Percentiles rank a stretch among this genome's conserved stretches.
These are phyloP conservation scores for Nicotiana undulata DNA, from an alignment of 257 asterid genomes.

Conservation along the genomic window DNA sequence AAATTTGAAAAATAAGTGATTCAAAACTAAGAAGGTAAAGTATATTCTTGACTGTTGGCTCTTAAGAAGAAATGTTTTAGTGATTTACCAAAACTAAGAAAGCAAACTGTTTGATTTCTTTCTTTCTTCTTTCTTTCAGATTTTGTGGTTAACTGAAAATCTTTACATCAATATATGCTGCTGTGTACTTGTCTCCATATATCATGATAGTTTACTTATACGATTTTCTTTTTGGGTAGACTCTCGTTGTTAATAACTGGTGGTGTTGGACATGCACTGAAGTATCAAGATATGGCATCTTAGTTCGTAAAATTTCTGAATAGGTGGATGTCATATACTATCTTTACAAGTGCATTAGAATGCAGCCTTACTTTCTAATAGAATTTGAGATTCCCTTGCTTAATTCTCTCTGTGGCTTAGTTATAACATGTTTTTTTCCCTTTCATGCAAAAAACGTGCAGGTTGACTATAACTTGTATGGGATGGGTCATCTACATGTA, in stretches of 20 bases:
- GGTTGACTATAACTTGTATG: slow-evolving; percentile 89
- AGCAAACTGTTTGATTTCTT: background rate
- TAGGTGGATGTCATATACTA: background rate
- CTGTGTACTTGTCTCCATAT: background rate
- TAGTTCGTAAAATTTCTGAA: background rate
- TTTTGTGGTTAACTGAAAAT: background rate
- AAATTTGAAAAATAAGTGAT: background rate
- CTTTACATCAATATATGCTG: background rate
- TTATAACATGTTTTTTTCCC: background rate
- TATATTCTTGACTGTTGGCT: too few relatives aligned
- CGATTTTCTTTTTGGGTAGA: background rate
- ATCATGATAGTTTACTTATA: background rate
- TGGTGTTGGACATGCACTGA: background rate
- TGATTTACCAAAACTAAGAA: background rate
- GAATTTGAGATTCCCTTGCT: background rate
- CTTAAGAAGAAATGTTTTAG: background rate
- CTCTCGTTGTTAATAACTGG: background rate
- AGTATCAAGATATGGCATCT: background rate
- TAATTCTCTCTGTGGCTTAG: background rate
- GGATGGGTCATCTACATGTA: slow-evolving; percentile 89
- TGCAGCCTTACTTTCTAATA: background rate
- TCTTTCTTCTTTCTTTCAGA: background rate
- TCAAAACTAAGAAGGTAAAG: background rate
- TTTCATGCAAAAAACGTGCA: slow-evolving; percentile 23
- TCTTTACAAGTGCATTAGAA: background rate